Percentiles rank a stretch among this genome's conserved stretches.
phyloP scores from a whole-genome alignment of 345 rosid genomes.

The Dipteronia dyeriana region DNA sequence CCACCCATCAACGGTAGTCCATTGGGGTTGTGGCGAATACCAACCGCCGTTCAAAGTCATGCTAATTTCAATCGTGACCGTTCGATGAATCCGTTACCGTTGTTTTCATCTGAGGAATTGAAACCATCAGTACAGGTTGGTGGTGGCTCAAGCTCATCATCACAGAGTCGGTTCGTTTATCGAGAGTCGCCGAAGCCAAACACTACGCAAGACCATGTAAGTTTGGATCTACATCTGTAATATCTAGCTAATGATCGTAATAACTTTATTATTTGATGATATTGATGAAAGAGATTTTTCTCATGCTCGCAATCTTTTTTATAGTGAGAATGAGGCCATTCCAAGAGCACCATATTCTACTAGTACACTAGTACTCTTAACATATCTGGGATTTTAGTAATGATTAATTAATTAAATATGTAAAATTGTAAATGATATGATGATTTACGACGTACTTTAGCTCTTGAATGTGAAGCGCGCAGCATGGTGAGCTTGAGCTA shows the following conservation, averaged over 20 bases:
- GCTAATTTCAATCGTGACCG: conserved; percentile 38
- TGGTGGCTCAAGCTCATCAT: conserved; percentile 33
- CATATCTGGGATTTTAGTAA: conserved; percentile 17
- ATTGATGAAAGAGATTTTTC: conserved; percentile 7
- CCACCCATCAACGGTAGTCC: conserved; percentile 79
- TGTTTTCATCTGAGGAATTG: conserved; percentile 42
- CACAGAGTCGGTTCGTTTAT: conserved; percentile 43
- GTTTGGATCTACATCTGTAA: conserved; percentile 97
- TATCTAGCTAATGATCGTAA: not conserved
- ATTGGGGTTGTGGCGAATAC: conserved; percentile 74
- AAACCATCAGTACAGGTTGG: conserved; percentile 28
- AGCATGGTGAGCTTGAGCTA: not conserved
- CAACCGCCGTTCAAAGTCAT: conserved; percentile 37
- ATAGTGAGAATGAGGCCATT: conserved; percentile 25
- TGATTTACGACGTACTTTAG: conserved; percentile 6
- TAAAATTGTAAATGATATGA: conserved; percentile 18
- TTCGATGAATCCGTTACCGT: conserved; percentile 41
- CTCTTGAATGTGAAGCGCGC: conserved; percentile 1
- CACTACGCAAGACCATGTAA: conserved; percentile 70
- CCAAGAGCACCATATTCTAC: not conserved
- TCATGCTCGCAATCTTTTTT: not conserved
- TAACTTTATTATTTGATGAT: not conserved
- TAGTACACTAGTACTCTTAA: not conserved
- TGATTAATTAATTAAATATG: conserved; percentile 15
- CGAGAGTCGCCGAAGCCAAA: conserved; percentile 40